phyloP scores from a whole-genome alignment of 2,329 filamentous ascomycete genomes.

The Pestalotiopsis fici region DNA sequence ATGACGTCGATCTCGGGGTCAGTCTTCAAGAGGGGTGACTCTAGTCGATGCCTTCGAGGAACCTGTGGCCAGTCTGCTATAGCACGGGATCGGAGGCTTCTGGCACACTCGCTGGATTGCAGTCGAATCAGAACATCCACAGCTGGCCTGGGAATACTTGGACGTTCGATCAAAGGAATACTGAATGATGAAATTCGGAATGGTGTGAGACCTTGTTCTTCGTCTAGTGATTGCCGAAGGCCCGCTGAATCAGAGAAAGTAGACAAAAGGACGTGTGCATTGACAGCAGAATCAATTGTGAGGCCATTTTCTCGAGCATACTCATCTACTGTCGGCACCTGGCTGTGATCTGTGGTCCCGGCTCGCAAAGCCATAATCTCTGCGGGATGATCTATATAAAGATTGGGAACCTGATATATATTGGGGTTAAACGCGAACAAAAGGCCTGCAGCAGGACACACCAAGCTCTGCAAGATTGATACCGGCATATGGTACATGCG shows the following conservation, averaged over 20 bases:
- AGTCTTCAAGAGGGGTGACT: constrained; percentile 22
- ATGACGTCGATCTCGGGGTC: constrained; percentile 27
- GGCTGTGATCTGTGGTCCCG: neutral
- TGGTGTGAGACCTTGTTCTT: constrained; percentile 15
- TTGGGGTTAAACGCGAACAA: too few relatives aligned
- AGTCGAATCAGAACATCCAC: constrained; percentile 15
- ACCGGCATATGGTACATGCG: too few relatives aligned
- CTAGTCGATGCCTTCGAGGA: constrained; percentile 22
- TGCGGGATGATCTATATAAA: neutral
- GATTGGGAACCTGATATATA: too few relatives aligned
- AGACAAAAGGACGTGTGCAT: constrained; percentile 15
- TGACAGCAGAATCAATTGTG: constrained; percentile 22
- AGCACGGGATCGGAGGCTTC: neutral
- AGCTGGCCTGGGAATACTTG: constrained; percentile 17
- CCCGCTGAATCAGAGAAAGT: constrained; percentile 6
- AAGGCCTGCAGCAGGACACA: too few relatives aligned
- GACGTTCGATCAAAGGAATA: constrained; percentile 15
- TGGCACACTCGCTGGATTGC: constrained; percentile 10
- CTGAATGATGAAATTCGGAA: constrained; percentile 17
- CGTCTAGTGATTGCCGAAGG: neutral
- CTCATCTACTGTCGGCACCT: constrained; percentile 16
- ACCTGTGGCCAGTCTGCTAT: constrained; percentile 9
- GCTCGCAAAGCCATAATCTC: neutral
- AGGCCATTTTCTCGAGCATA: constrained; percentile 26
- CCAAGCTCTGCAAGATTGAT: neutral